Evolutionary conservation across 345 rosid species (phyloP), one percentile per base, ranked within the genome.

Genomic region (Melastoma malabathricum): DNA sequence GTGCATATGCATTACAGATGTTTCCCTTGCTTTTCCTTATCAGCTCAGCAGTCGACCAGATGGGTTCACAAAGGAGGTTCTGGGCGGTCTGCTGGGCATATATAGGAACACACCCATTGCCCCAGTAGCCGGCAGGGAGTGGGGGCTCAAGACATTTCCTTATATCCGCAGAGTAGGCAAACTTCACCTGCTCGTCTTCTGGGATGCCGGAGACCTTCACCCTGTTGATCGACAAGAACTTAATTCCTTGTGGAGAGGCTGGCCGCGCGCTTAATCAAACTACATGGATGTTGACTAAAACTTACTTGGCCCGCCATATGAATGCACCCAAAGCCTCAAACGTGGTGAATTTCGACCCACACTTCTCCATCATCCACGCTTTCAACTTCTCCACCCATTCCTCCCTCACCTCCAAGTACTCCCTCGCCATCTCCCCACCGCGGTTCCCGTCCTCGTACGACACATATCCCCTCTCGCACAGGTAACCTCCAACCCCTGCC

Each of bases 291-390:
- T 25, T 7, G 2, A 3, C 5, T 10, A 18, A 3, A 45, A 60
- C 82, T 76, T 79, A 84, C 95, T 89, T 89, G 46, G 87, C 87
- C 22, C 95, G 81, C 97, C 97, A 89, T 34, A 89, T 65, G 51
- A 78, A 82, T 41, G 93, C 93, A 44, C 97, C 93, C 47, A 89
- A 71, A 57, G 84, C 92, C 56, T 89, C 97, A 51, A 88, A 89
- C 41, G 95, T 81, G 57, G 97, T 85, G 60, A 85, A 89, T 50
- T 51, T 65, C 46, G 56, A 17, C 43, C 95, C 97, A 43, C 71
- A 70, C 55, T 66, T 72, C 20, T 74, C 81, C 31, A 74, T 43
- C 70, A 85, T 46, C 41, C 23, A 49, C 1, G 60, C 64, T 72
- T 85, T 89, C 46, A 83, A 66, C 8, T 61, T 57, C 13, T 82